Evolutionary conservation across 129 eudicot species (phyloP).

Genomic region (Artemisia tridentata): DNA sequence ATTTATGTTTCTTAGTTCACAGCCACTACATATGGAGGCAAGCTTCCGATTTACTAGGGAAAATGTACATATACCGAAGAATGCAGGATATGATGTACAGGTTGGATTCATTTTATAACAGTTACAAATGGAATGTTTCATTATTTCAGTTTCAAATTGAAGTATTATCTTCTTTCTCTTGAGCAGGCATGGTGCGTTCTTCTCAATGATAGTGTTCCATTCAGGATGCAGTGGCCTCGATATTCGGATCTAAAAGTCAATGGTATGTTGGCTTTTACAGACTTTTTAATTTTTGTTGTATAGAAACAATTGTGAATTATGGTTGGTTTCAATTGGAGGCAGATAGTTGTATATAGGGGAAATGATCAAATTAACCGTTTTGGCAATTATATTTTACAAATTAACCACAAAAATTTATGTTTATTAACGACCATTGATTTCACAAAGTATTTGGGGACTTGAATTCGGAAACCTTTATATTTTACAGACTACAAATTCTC

Average conservation of each 20-base stretch:
- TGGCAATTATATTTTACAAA: no score
- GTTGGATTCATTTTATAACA: conserved; percentile 26
- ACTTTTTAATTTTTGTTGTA: background rate
- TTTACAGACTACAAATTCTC: no score
- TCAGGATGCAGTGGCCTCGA: conserved; percentile 72
- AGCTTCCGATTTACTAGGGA: conserved; percentile 49
- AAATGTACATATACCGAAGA: conserved; percentile 37
- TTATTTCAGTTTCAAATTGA: background rate
- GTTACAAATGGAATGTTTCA: background rate
- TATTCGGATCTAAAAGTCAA: conserved; percentile 57
- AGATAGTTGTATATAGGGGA: background rate
- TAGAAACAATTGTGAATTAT: background rate
- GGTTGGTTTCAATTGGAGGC: background rate
- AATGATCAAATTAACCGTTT: no score
- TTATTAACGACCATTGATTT: no score
- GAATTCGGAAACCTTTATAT: no score
- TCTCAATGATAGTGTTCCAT: conserved; percentile 64
- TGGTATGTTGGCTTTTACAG: conserved; percentile 36
- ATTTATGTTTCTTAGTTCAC: conserved; percentile 30
- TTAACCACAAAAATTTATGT: no score
- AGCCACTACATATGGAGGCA: conserved; percentile 45
- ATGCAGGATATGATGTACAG: conserved; percentile 58
- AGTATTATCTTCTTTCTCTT: background rate
- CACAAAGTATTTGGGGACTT: no score
- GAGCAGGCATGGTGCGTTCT: conserved; percentile 69